Conservation (phyloP, 805 yeast genomes). For the Wickerhamiella brachini region DNA sequence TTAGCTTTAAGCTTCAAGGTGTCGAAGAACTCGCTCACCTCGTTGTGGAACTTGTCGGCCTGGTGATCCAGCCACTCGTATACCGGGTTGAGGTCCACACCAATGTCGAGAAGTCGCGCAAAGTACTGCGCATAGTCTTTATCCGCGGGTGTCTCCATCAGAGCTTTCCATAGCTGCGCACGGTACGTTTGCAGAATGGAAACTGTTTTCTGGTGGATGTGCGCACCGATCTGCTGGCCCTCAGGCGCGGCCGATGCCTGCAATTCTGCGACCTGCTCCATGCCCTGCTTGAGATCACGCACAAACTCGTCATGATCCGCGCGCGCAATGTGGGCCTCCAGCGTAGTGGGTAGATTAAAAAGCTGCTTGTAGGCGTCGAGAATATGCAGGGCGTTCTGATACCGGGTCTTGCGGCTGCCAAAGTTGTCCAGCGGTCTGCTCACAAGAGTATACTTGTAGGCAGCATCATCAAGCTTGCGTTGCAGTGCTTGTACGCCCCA, state of each 20-base stretch:
- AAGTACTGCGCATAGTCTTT: constrained; percentile 27
- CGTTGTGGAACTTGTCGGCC: constrained; percentile 28
- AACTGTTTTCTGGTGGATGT: constrained; percentile 46
- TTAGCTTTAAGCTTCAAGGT: constrained; percentile 21
- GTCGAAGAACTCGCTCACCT: constrained; percentile 30
- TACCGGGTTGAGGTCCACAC: constrained; percentile 52
- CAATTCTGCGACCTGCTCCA: constrained; percentile 20
- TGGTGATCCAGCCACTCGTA: constrained; percentile 45
- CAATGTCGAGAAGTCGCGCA: constrained; percentile 46
- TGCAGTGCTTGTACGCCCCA: constrained; percentile 27
- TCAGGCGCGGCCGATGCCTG: constrained; percentile 15
- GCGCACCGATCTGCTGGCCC: constrained; percentile 30
- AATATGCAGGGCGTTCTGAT: constrained; percentile 36
- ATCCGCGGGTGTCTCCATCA: constrained; percentile 25
- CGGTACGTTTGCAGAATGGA: constrained; percentile 41
- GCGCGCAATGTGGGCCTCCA: constrained; percentile 30
- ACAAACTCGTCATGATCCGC: constrained; percentile 47
- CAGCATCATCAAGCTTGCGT: constrained; percentile 32
- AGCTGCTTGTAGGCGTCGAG: constrained; percentile 39
- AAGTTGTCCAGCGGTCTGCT: constrained; percentile 47
- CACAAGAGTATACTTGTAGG: constrained; percentile 37
- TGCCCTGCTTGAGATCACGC: constrained; percentile 43
- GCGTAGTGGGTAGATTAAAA: constrained; percentile 42
- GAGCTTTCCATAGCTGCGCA: constrained; percentile 36
- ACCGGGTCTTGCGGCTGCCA: constrained; percentile 34